Evolutionary conservation across 257 asterid genomes (phyloP).

Genomic region (Parsonsia alboflavescens): DNA sequence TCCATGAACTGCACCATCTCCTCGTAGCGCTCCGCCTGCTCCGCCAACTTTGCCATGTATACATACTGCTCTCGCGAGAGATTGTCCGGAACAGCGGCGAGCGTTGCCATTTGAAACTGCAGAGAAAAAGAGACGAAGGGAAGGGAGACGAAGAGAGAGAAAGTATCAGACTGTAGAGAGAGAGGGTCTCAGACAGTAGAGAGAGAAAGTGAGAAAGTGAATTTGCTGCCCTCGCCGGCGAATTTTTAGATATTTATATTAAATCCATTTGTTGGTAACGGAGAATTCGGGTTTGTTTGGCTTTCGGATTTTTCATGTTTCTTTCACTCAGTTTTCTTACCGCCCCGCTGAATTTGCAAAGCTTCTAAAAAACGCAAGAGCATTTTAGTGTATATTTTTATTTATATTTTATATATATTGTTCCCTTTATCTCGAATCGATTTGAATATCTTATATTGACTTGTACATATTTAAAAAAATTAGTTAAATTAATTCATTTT

Average conservation of each 20-base stretch:
- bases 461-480: too few species aligned
- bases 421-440: too few species aligned
- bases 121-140: neutral
- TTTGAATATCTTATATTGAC: too few species aligned
- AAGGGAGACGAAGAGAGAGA: slow-evolving; percentile 5
- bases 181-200: neutral
- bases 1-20: slow-evolving; percentile 53
- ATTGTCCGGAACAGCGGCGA: slow-evolving; percentile 26
- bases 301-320: neutral
- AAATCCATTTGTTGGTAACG: neutral
- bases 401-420: too few species aligned
- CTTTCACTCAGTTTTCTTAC: neutral
- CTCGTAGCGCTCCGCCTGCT: slow-evolving; percentile 48
- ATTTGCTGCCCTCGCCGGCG: neutral
- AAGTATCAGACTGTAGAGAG: slow-evolving; percentile 3
- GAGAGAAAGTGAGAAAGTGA: neutral
- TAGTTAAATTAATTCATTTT: too few species aligned
- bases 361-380: neutral
- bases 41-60: slow-evolving; percentile 43
- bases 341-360: neutral
- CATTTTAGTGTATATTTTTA: too few species aligned
- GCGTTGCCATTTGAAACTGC: slow-evolving; percentile 23
- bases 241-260: slow-evolving; percentile 13
- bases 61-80: slow-evolving; percentile 40
- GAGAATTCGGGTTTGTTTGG: slow-evolving; percentile 1